phyloP scores from a whole-genome alignment of 2,329 filamentous ascomycete genomes.

The Phaeosphaeriaceae sp. region DNA sequence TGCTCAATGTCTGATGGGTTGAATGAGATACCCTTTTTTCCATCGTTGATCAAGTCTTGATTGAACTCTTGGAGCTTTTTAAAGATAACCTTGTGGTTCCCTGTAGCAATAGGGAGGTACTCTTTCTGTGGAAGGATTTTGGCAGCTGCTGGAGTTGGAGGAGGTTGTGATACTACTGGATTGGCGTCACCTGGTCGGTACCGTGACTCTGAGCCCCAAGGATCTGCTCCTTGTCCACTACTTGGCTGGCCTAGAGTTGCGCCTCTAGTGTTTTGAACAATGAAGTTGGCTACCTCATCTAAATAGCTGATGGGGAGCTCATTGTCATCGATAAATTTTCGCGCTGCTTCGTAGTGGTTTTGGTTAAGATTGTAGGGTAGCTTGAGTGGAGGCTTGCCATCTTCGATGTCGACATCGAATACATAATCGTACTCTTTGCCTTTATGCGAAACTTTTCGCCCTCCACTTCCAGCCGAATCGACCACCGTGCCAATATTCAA shows the following conservation, averaged over 20 bases:
- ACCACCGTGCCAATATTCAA: conserved; percentile 93
- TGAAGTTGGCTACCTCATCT: conserved; percentile 92
- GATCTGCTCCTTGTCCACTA: conserved; percentile 64
- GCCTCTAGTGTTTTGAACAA: conserved; percentile 86
- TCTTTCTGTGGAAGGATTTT: conserved; percentile 78
- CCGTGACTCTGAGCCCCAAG: conserved; percentile 77
- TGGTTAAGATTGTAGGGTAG: conserved; percentile 92
- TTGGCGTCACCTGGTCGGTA: conserved; percentile 74
- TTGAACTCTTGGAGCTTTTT: conserved; percentile 81
- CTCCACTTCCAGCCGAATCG: conserved; percentile 82
- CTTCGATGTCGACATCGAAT: conserved; percentile 95
- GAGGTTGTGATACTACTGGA: conserved; percentile 43
- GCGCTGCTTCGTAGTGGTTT: conserved; percentile 90
- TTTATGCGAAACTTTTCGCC: conserved; percentile 66
- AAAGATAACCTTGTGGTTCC: conserved; percentile 72
- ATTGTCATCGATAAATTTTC: conserved; percentile 88
- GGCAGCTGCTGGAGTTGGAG: conserved; percentile 50
- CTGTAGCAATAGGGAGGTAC: conserved; percentile 78
- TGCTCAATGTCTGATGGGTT: conserved; percentile 73
- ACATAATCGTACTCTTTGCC: conserved; percentile 95
- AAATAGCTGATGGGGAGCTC: conserved; percentile 86
- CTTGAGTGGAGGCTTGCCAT: conserved; percentile 89
- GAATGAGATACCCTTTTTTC: conserved; percentile 74
- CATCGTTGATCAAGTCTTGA: conserved; percentile 71
- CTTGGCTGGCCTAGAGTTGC: conserved; percentile 72